Base-by-base conservation (phyloP, 1,284 basidiomycete genomes). In the Cryptococcus jaspeensis region DNA sequence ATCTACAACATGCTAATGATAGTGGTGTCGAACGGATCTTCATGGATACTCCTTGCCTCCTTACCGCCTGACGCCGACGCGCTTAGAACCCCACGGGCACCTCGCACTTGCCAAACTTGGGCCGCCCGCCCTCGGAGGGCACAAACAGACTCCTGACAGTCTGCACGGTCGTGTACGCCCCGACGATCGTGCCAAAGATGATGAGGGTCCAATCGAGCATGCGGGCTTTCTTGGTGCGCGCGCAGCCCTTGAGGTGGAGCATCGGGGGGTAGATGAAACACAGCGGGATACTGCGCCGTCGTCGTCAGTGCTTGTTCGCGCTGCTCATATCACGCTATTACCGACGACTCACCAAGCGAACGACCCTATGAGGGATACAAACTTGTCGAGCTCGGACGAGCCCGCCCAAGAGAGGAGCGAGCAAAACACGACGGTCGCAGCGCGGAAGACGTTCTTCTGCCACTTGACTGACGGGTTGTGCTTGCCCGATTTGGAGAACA, bases 241-340 rank as follows among this genome's bases (percentile, higher is more conserved):
- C 90, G 66, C 87, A 87, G 2, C 90, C 92, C 75, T 85, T 90
- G 76, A 93, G 88, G 75, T 98, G 94, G 53, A 99, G 80, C 85
- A 99, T 85, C 1, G 94, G 88, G 5, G 92, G 94, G 71, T 97
- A 96, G 49, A 94, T 87, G 73, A 90, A 96, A 76, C 92, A 96
- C 53, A 98, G 80, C 6, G 95, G 94, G 7, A 97, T 87, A 71
- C 93, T 93, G 35, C 35, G 20, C 11, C 18, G 48, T 37, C 4
- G 58, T 60, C 44, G 52, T 20, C 28, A 40, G n/a, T n/a, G 20
- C 25, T 35, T 28, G 22, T 23, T 46, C 23, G n/a, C n/a, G n/a
- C n/a, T 61, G 41, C 38, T 48, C 25, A 55, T 16, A 5, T 35
- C 43, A 44, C 22, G n/a, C 35, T n/a, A 3, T n/a, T n/a, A n/a